Evolutionary conservation across 345 rosid species (phyloP).

Genomic region (Viola odorata): DNA sequence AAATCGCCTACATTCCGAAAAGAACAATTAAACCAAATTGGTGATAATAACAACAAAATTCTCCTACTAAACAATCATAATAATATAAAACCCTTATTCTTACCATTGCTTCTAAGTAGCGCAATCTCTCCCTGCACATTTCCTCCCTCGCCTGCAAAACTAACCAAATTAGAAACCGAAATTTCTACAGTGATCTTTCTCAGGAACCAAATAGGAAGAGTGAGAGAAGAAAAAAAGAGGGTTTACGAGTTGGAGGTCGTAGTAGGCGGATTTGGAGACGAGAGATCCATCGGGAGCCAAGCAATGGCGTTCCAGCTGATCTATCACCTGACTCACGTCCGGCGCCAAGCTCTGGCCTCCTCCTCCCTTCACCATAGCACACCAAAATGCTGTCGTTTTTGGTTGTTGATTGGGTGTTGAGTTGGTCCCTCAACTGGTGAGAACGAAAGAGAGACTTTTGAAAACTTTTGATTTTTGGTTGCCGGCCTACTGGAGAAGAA

Average conservation of each 20-base stretch:
- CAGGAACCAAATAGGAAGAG: constrained; percentile 7
- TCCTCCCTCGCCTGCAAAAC: constrained; percentile 85
- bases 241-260: constrained; percentile 80
- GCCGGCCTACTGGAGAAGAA: too few species aligned
- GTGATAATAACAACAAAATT: too few species aligned
- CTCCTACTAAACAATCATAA: too few species aligned
- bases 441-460: too few species aligned
- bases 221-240: not conserved
- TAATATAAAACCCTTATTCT: not conserved
- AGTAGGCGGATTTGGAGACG: constrained; percentile 75
- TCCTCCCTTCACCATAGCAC: constrained; percentile 22
- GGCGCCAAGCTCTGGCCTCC: constrained; percentile 50
- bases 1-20: constrained; percentile 49
- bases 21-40: too few species aligned
- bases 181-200: not conserved
- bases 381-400: not conserved
- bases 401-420: not conserved
- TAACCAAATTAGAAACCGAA: not conserved
- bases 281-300: constrained; percentile 95
- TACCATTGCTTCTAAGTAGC: constrained; percentile 94
- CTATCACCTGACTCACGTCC: constrained; percentile 71
- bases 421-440: too few species aligned
- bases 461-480: too few species aligned
- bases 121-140: constrained; percentile 83
- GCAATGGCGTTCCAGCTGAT: constrained; percentile 96